These are phyloP conservation scores for Rosa persica DNA, from an alignment of 306 rosid species.

Conservation along the genomic window DNA sequence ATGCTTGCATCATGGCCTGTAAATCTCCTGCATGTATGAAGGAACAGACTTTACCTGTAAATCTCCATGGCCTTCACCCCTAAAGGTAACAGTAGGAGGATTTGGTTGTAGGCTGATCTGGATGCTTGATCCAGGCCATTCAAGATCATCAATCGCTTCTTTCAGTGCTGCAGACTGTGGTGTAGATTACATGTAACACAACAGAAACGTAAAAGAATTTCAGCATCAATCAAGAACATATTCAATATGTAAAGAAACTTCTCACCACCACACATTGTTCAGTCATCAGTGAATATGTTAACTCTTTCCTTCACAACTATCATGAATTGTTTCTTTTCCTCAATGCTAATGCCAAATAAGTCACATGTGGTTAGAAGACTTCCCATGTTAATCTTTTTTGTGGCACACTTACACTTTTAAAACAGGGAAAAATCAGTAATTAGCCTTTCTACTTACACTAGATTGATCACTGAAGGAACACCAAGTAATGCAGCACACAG, in stretches of 20 bases:
- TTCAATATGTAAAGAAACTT: not conserved
- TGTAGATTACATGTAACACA: constrained; percentile 16
- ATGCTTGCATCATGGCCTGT: too few relatives aligned
- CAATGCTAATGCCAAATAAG: not conserved
- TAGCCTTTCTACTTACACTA: not conserved
- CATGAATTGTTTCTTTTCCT: not conserved
- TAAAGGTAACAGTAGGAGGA: constrained; percentile 79
- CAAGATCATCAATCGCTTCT: constrained; percentile 97
- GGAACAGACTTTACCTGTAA: constrained; percentile 60
- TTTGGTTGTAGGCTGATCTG: constrained; percentile 65
- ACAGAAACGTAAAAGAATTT: not conserved
- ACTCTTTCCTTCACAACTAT: not conserved
- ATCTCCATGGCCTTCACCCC: constrained; percentile 94
- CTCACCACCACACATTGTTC: not conserved
- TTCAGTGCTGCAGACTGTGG: constrained; percentile 80
- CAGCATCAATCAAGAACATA: constrained; percentile 1
- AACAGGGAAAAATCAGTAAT: not conserved
- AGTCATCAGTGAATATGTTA: not conserved
- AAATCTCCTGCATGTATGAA: constrained; percentile 18
- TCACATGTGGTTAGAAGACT: not conserved
- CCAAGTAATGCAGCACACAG: not conserved
- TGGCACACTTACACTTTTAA: not conserved
- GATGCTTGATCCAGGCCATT: constrained; percentile 96
- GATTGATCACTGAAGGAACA: not conserved
- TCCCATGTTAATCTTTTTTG: too few relatives aligned